Percentiles rank a stretch among this genome's conserved stretches.
Evolutionary conservation across 345 rosid species (phyloP).

Genomic region (Erodium maritimum): DNA sequence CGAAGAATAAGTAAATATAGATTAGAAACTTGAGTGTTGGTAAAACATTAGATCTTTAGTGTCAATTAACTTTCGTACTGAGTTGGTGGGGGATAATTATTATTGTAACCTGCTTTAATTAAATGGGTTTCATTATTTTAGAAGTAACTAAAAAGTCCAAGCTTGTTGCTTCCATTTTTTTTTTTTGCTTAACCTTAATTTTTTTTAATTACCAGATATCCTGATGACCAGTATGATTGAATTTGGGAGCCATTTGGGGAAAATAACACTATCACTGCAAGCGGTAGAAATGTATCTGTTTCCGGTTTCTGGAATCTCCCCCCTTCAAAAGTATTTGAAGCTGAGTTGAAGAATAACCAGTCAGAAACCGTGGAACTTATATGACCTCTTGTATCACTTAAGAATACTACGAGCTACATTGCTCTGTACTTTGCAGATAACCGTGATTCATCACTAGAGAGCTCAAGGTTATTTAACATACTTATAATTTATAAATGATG

Average conservation of each 20-base stretch:
- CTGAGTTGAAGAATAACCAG: slow-evolving; percentile 31
- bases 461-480: slow-evolving; percentile 41
- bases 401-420: slow-evolving; percentile 36
- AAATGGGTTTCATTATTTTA: too few relatives aligned
- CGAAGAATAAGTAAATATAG: too few relatives aligned
- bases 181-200: too few relatives aligned
- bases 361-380: slow-evolving; percentile 38
- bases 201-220: slow-evolving; percentile 32
- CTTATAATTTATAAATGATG: slow-evolving; percentile 40
- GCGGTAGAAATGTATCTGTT: slow-evolving; percentile 39
- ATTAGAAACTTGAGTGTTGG: too few relatives aligned
- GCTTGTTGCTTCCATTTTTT: too few relatives aligned
- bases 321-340: slow-evolving; percentile 60
- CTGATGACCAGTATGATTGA: slow-evolving; percentile 72
- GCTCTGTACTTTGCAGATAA: slow-evolving; percentile 76
- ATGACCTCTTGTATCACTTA: slow-evolving; percentile 55
- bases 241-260: slow-evolving; percentile 59
- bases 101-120: too few relatives aligned
- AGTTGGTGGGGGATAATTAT: too few relatives aligned
- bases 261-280: slow-evolving; percentile 16
- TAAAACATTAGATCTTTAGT: too few relatives aligned
- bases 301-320: slow-evolving; percentile 92
- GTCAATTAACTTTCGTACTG: too few relatives aligned
- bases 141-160: too few relatives aligned
- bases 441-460: slow-evolving; percentile 18